Percentiles rank a stretch among this genome's conserved stretches.
Evolutionary conservation across 2,329 filamentous ascomycete species (phyloP).

Genomic region (Podosphaera fusca): DNA sequence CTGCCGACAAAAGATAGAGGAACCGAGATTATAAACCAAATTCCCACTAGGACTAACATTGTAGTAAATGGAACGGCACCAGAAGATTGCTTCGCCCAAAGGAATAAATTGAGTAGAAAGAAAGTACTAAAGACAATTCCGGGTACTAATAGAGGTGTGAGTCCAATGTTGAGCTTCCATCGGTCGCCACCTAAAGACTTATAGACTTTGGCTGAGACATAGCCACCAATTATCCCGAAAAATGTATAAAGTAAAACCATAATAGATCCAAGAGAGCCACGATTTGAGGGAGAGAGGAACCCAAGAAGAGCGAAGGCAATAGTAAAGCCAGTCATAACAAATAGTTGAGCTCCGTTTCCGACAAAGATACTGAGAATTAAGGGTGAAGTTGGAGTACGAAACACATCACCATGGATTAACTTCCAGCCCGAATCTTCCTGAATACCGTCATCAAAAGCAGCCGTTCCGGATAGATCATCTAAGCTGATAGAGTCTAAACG

Average conservation of each 20-base stretch:
- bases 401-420: slow-evolving; percentile 89
- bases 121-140: slow-evolving; percentile 69
- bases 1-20: slow-evolving; percentile 76
- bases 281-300: slow-evolving; percentile 86
- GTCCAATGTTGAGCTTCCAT: slow-evolving; percentile 82
- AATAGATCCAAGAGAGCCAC: slow-evolving; percentile 78
- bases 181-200: slow-evolving; percentile 79
- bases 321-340: slow-evolving; percentile 90
- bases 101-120: slow-evolving; percentile 87
- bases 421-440: slow-evolving; percentile 99
- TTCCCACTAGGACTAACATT: slow-evolving; percentile 78
- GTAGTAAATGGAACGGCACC: slow-evolving; percentile 91
- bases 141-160: slow-evolving; percentile 71
- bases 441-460: slow-evolving; percentile 65
- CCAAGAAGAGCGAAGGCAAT: slow-evolving; percentile 84
- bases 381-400: slow-evolving; percentile 64
- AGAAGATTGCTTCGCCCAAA: slow-evolving; percentile 80
- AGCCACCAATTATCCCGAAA: slow-evolving; percentile 80
- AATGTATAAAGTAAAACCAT: slow-evolving; percentile 86
- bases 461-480: slow-evolving; percentile 66
- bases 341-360: slow-evolving; percentile 85
- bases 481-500: slow-evolving; percentile 75
- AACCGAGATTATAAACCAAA: slow-evolving; percentile 94
- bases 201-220: slow-evolving; percentile 74
- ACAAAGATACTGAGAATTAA: slow-evolving; percentile 70